Evolutionary conservation across 2,329 filamentous ascomycete species (phyloP).

Genomic region (Daldinia sp.): DNA sequence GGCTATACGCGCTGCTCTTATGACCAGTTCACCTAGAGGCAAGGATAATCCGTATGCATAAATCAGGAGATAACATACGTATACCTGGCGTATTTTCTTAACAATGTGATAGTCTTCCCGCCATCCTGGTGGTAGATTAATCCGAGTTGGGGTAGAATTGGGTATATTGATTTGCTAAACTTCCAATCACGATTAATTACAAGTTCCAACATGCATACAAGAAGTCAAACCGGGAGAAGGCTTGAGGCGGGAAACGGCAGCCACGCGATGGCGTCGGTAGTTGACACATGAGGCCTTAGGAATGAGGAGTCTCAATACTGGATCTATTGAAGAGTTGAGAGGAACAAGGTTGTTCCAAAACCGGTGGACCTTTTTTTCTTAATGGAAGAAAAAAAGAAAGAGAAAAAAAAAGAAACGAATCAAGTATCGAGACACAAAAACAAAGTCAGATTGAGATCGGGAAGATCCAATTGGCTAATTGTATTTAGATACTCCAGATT

Average conservation of each 20-base stretch:
- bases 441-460: not conserved
- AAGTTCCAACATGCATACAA: conserved; percentile 6
- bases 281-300: not conserved
- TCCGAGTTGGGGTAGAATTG: conserved; percentile 1
- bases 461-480: conserved; percentile 26
- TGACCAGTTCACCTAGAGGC: not conserved
- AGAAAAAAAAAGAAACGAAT: not conserved
- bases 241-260: not conserved
- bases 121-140: not conserved
- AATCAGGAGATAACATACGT: not conserved
- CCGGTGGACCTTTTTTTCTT: conserved; percentile 9
- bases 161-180: not conserved
- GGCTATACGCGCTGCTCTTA: not conserved
- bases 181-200: not conserved
- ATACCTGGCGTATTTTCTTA: not conserved
- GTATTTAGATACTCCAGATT: conserved; percentile 4
- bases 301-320: not conserved
- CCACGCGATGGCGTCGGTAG: not conserved
- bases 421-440: not conserved
- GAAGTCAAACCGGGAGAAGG: not conserved
- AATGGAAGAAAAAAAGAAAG: not conserved
- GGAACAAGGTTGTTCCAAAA: conserved; percentile 44
- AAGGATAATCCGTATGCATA: not conserved
- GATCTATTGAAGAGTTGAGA: not conserved
- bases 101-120: not conserved